Evolutionary conservation across 1,139 yeast genomes (phyloP), one percentile per base, ranked within the genome.

Genomic region (Diutina neorugosa): DNA sequence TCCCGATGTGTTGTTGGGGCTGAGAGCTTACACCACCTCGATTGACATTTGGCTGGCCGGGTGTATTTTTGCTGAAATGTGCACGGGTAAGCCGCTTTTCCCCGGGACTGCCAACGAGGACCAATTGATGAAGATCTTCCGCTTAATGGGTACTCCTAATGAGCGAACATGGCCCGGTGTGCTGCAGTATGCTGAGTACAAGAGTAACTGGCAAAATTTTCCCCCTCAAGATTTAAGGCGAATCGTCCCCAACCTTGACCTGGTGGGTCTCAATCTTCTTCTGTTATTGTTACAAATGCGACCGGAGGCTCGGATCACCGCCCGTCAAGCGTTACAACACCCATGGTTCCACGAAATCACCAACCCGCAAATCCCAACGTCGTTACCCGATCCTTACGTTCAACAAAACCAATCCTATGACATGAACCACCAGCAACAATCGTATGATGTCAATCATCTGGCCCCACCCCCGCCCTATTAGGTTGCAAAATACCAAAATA

Each of bases 21-120:
- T 96, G 0, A 80, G 97, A 60, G 90, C 95, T 52, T 93, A 93
- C 68, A 86, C 96, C 37, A 93, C 98, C 0, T 88, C 96, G 1
- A 93, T 93, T 58, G 99, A 93, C 68, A 90, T 93, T 70, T 93
- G 99, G 99, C 89, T 97, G 31, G 95, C 96, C 21, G 99, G 99
- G 12, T 93, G 98, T 69, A 93, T 93, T 54, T 77, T 93, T 65
- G 98, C 98, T 1, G 99, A 93, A 66, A 93, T 93, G 98, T 85
- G 93, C 61, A 88, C 96, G 9, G 98, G 98, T n/a, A 84, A 93
- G 61, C 97, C 99, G 0, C 71, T 93, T 54, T 93, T 93, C 67
- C 96, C 98, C 1, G 99, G 99, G 2, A 82, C 94, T 8, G 89
- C 96, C 50, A 94, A 93, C 66, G 98, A 93, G 55, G 98, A 93